These are phyloP conservation scores for Diplosphaera chodatii DNA, from an alignment of 139 green algal genomes.

Conservation along the genomic window DNA sequence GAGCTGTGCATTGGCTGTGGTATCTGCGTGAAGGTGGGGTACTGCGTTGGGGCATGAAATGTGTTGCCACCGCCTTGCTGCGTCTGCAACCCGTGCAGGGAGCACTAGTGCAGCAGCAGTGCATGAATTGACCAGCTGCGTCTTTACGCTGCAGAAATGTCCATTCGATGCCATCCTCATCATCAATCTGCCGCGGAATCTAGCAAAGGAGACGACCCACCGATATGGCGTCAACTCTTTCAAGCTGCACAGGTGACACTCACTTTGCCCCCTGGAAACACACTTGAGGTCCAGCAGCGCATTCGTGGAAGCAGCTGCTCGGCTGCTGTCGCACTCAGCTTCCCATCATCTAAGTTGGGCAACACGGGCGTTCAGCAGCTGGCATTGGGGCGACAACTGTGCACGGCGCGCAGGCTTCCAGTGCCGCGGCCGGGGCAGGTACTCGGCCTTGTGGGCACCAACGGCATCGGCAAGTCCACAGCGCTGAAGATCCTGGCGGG, in stretches of 20 bases:
- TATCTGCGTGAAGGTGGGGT: constrained; percentile 97
- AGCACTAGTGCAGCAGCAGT: too few relatives aligned
- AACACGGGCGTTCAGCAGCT: too few relatives aligned
- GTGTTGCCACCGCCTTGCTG: too few relatives aligned
- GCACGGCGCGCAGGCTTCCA: too few relatives aligned
- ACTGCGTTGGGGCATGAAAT: too few relatives aligned
- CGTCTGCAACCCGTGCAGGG: too few relatives aligned
- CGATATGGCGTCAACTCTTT: constrained; percentile 98
- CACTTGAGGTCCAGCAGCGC: too few relatives aligned
- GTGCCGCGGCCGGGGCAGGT: constrained; percentile 90
- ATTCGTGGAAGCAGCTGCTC: too few relatives aligned
- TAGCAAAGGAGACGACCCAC: constrained; percentile 96
- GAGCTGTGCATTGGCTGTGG: constrained; percentile 99
- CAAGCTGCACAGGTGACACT: constrained; percentile 96
- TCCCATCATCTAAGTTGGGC: too few relatives aligned
- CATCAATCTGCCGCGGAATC: constrained; percentile 98
- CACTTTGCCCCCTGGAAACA: too few relatives aligned
- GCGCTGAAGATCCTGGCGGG: constrained; percentile 95
- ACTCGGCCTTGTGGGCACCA: constrained; percentile 95
- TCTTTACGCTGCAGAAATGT: constrained; percentile 79
- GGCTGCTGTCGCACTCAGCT: too few relatives aligned
- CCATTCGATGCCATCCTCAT: constrained; percentile 99
- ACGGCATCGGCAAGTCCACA: constrained; percentile 98
- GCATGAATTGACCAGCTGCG: not conserved
- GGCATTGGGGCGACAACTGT: too few relatives aligned